phyloP scores from a whole-genome alignment of 2,329 filamentous ascomycete species.

The Alternaria ventricosa region DNA sequence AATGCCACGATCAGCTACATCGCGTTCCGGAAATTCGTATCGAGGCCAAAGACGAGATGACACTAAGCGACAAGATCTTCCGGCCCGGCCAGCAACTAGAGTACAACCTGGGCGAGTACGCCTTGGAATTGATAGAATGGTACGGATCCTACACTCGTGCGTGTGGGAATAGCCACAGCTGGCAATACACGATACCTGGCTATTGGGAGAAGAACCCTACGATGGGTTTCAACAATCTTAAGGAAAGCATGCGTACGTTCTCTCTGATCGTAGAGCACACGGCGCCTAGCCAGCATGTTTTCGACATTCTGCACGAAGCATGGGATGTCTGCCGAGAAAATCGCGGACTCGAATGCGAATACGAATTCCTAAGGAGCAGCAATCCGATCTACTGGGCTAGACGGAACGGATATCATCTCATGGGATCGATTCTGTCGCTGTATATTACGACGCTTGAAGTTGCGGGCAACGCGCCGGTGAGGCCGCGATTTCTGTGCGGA shows the following conservation, averaged over 20 bases:
- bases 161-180: neutral
- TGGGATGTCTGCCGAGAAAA: neutral
- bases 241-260: neutral
- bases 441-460: neutral
- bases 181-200: neutral
- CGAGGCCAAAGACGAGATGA: neutral
- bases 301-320: neutral
- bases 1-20: neutral
- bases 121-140: constrained; percentile 1
- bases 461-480: neutral
- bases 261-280: neutral
- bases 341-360: neutral
- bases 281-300: neutral
- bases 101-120: neutral
- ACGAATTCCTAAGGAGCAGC: neutral
- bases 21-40: neutral
- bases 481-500: neutral
- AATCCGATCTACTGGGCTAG: neutral
- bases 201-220: neutral
- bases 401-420: neutral
- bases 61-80: neutral
- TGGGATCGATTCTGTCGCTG: neutral
- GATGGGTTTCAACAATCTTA: neutral
- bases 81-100: neutral
- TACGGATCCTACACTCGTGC: neutral